Evolutionary conservation across 257 asterid species (phyloP), one percentile per base, ranked within the genome.

Genomic region (Solanum pinnatisectum): DNA sequence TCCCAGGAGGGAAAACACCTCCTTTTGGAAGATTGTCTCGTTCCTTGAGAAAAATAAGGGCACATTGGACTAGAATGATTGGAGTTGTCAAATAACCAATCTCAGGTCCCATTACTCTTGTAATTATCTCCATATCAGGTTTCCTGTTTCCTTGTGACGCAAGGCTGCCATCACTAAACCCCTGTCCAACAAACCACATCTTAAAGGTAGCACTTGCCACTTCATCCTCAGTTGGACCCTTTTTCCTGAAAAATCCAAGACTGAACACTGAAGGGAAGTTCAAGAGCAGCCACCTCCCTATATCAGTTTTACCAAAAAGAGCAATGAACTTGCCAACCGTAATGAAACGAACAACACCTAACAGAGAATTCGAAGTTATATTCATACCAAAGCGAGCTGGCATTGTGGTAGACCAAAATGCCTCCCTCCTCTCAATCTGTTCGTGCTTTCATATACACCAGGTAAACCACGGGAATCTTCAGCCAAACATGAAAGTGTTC

Each of bases 81-180:
- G 99, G 99, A 67, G 99, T 97, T 10, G 99, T 91, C 72, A 88
- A 33, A 88, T 97, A 96, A n/a, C 98, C 99, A 86, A 96, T 94
- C 95, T 97, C 99, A 3, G 99, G 99, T 56, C 99, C 99, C 87
- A 46, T 91, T 44, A 97, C 98, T 90, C 99, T 94, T 6, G 99
- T 95, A 27, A 96, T 89, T 18, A 97, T 90, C 89, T 97, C 95
- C 92, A 92, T 88, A 81, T 97, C 98, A 1, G 94, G 94, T 86
- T 95, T 95, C 88, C 35, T 89, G 68, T 87, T 88, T 7, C 93
- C 93, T 82, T 89, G 74, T 6, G 90, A 88, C 8, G 93, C 95
- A 18, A 93, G 87, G 83, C 88, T 89, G 2, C 33, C 33, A 36
- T 95, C 98, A 14, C 95, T 91, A 74, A 65, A 95, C n/a, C 98